These are phyloP conservation scores for Ceratocystis diversiconidia DNA, from an alignment of 2,329 filamentous ascomycete species.

Conservation along the genomic window DNA sequence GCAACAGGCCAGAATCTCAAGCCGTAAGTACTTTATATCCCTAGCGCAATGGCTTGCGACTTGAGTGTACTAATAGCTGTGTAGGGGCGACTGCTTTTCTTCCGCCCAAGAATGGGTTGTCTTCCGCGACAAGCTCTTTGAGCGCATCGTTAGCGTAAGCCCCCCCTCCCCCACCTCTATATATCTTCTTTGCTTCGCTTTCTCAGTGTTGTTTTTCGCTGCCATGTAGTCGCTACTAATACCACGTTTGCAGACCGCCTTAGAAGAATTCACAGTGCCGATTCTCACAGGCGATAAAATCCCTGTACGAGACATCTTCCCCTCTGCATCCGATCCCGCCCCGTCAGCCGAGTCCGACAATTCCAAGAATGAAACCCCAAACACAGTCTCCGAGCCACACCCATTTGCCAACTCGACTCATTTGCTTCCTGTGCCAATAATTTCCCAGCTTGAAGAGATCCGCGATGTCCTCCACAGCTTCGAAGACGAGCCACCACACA, in stretches of 20 bases:
- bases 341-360: slow-evolving; percentile 24
- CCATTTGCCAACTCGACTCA: slow-evolving; percentile 24
- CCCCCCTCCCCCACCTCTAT: background rate
- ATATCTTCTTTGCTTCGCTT: background rate
- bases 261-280: slow-evolving; percentile 11
- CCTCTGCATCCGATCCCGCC: slow-evolving; percentile 20
- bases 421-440: slow-evolving; percentile 48
- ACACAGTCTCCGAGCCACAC: slow-evolving; percentile 18
- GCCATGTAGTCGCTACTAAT: background rate
- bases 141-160: slow-evolving; percentile 14
- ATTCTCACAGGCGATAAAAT: slow-evolving; percentile 13
- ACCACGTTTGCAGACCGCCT: background rate
- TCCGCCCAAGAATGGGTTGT: slow-evolving; percentile 5
- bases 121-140: slow-evolving; percentile 16
- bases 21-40: background rate
- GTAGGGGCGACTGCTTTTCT: slow-evolving; percentile 9
- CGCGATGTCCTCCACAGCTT: slow-evolving; percentile 54
- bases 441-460: slow-evolving; percentile 47
- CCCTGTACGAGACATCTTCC: slow-evolving; percentile 13
- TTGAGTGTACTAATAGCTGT: background rate
- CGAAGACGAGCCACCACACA: slow-evolving; percentile 66
- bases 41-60: background rate
- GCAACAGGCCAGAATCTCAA: slow-evolving; percentile 3
- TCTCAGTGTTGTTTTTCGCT: background rate
- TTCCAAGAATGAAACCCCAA: slow-evolving; percentile 23